A percentile compares a stretch with the other conserved stretches of the same genome.
Conservation (phyloP, 2,329 filamentous ascomycete species). For the Aureobasidium uvarum region DNA sequence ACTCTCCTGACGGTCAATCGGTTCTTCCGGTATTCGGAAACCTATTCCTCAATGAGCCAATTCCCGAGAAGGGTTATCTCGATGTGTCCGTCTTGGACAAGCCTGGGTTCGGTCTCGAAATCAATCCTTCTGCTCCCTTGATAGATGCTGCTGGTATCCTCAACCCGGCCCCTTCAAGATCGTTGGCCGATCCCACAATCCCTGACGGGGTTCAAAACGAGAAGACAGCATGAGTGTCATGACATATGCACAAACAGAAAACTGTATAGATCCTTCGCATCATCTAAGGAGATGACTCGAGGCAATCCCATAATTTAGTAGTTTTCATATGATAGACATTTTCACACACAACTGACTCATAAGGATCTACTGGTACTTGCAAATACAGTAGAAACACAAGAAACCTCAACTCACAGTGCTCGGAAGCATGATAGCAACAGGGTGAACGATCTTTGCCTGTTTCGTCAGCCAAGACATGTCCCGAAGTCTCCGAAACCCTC, state of each 20-base stretch:
- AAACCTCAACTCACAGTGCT: neutral
- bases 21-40: conserved; percentile 91
- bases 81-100: conserved; percentile 73
- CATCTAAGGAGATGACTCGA: neutral
- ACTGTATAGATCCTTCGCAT: neutral
- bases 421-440: neutral
- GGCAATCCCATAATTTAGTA: neutral
- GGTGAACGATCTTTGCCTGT: neutral
- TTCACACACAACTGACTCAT: neutral
- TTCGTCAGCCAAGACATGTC: conserved; percentile 7
- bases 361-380: neutral
- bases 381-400: neutral
- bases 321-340: neutral
- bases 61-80: conserved; percentile 77
- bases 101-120: conserved; percentile 84
- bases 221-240: neutral
- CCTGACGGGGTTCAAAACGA: conserved; percentile 6
- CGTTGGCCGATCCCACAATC: conserved; percentile 36
- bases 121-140: conserved; percentile 78
- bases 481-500: conserved; percentile 17
- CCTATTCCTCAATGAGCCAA: conserved; percentile 85
- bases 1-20: conserved; percentile 85
- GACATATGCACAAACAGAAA: neutral
- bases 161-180: conserved; percentile 58
- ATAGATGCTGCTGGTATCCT: conserved; percentile 73